Conservation (phyloP, 2,329 filamentous ascomycete species). For the Neurospora sp. region DNA sequence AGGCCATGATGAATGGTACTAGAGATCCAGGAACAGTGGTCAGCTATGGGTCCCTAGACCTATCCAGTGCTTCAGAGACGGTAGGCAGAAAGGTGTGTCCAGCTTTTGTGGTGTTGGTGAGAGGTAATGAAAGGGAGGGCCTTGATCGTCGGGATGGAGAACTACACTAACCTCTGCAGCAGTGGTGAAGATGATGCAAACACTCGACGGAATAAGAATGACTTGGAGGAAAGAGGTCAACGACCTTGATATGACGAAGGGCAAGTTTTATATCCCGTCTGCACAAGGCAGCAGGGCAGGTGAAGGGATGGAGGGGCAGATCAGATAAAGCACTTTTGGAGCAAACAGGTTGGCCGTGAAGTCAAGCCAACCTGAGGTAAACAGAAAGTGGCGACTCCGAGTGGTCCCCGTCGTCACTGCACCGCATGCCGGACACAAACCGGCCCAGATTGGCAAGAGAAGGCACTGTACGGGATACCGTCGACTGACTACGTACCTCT, state of each 20-base stretch:
- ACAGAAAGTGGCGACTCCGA: background rate
- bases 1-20: background rate
- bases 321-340: background rate
- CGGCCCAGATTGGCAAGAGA: background rate
- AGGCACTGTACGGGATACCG: background rate
- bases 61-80: background rate
- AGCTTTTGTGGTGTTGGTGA: background rate
- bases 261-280: background rate
- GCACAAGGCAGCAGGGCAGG: background rate
- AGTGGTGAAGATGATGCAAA: background rate
- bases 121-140: background rate
- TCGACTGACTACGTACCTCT: background rate
- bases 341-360: background rate
- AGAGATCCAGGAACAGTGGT: background rate
- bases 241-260: background rate
- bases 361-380: background rate
- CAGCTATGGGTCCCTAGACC: background rate
- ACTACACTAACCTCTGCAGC: background rate
- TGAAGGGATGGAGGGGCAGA: background rate
- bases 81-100: background rate
- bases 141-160: background rate
- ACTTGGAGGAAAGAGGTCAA: background rate
- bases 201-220: background rate
- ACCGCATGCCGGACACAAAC: background rate
- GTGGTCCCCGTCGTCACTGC: background rate